phyloP scores from a whole-genome alignment of 371 early-diverging fungal species.

The Rhizomucor miehei region DNA sequence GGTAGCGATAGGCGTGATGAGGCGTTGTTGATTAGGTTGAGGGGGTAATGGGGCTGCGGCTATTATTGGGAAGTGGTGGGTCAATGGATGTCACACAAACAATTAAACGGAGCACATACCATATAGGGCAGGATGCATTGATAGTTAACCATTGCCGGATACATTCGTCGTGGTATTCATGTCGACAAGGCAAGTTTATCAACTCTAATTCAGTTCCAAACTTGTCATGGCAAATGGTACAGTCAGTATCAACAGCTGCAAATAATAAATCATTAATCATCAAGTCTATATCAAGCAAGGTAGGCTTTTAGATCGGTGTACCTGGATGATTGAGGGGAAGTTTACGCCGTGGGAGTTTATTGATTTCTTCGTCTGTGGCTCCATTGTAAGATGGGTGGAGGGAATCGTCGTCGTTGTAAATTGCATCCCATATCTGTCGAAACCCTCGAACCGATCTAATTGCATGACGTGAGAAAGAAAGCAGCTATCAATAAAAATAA shows the following conservation, averaged over 20 bases:
- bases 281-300: too few relatives aligned
- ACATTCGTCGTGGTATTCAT: slow-evolving; percentile 21
- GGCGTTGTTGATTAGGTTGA: too few relatives aligned
- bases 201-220: slow-evolving; percentile 7
- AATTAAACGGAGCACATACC: slow-evolving; percentile 7
- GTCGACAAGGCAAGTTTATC: slow-evolving; percentile 16
- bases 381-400: neutral
- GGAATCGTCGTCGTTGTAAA: too few relatives aligned
- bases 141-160: slow-evolving; percentile 15
- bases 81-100: too few relatives aligned
- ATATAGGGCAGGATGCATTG: slow-evolving; percentile 22
- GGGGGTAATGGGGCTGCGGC: too few relatives aligned
- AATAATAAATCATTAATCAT: neutral
- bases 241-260: slow-evolving; percentile 7
- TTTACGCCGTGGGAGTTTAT: neutral
- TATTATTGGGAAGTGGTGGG: too few relatives aligned
- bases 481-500: too few relatives aligned
- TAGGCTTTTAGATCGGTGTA: neutral
- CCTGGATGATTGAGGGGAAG: neutral
- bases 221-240: slow-evolving; percentile 18
- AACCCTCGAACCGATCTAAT: too few relatives aligned
- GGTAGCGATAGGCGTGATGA: too few relatives aligned
- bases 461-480: too few relatives aligned
- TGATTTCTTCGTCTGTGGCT: neutral
- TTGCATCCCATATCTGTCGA: too few relatives aligned